A percentile compares a stretch with the other conserved stretches of the same genome.
phyloP scores from a whole-genome alignment of 164 flowering plant species.

The Vitis riparia region DNA sequence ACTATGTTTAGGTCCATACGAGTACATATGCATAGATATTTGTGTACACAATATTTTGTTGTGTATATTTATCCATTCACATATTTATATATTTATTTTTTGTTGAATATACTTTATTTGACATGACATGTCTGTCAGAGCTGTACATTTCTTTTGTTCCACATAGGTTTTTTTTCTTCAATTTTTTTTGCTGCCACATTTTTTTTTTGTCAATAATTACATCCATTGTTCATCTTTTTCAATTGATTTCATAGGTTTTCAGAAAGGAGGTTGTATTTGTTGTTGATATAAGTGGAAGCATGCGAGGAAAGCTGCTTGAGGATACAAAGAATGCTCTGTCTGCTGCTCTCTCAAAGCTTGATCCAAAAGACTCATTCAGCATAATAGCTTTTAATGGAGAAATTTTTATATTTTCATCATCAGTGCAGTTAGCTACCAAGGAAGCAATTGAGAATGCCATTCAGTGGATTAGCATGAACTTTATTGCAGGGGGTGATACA shows the following conservation, averaged over 20 bases:
- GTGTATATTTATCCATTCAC: too few species aligned
- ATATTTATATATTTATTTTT: too few species aligned
- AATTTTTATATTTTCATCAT: conserved; percentile 54
- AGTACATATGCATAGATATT: too few species aligned
- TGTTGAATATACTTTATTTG: background rate
- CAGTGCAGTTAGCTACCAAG: conserved; percentile 63
- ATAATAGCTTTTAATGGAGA: conserved; percentile 82
- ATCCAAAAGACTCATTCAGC: conserved; percentile 63
- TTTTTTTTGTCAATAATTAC: too few species aligned
- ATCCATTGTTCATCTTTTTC: conserved; percentile 7
- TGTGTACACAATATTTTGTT: too few species aligned
- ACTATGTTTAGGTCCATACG: too few species aligned
- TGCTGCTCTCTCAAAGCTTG: conserved; percentile 57
- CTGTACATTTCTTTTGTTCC: background rate
- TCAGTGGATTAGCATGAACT: conserved; percentile 64
- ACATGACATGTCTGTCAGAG: background rate
- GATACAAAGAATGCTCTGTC: conserved; percentile 53
- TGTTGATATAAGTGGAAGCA: conserved; percentile 92
- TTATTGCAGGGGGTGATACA: conserved; percentile 74
- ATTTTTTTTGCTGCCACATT: background rate
- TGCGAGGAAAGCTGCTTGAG: conserved; percentile 76
- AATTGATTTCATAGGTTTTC: conserved; percentile 53
- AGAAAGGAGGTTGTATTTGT: conserved; percentile 72
- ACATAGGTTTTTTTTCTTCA: background rate
- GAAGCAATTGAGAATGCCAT: conserved; percentile 61